Base-by-base conservation (phyloP, 768 basidiomycete species). In the Phanerochaete sordida region DNA sequence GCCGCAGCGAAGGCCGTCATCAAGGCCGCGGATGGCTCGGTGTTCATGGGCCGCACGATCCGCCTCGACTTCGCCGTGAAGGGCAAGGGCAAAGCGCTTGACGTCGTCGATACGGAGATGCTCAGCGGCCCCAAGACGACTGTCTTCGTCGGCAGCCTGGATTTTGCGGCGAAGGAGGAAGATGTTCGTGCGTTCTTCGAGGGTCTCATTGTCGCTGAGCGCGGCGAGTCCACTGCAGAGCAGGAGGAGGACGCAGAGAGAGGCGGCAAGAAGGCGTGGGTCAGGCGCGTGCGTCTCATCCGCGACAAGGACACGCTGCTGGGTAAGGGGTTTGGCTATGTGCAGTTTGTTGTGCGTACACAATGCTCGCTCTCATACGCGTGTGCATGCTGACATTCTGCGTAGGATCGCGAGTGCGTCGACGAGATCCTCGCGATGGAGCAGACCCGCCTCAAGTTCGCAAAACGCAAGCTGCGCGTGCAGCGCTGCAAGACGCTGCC, bases 291-390 rank as follows among this genome's bases (percentile, higher is more conserved):
- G n/a, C 83, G 96, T 45, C 85, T 97, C 65, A 81, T 97, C 54
- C 82, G 92, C 49, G 96, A 98, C 71, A 86, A 85, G 65, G 93
- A 91, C 60, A 97, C 93, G 1, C 93, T 94, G 65, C 82, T 98
- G 15, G 96, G 95, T 13, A 97, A 96, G 74, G 95, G 95, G 4
- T 95, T 98, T 71, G 93, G 90, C 11, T 97, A 98, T 68, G 86
- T 98, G 21, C 87, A 93, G 66, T 92, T 98, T 63, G 71, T 77
- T 58, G 96, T 96, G 72, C 62, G 88, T 79, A 26, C 50, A 28
- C 37, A 33, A 19, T 16, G 39, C 39, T 43, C 19, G 4, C 19
- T 43, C 39, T 6, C 4, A 12, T 43, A n/a, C n/a, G n/a, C n/a
- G n/a, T 43, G 39, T 43, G 8, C 11, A 19, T 43, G 39, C 39